Base-by-base conservation (phyloP, 2,329 filamentous ascomycete species). In the Sclerotinia sclerotiorum region DNA sequence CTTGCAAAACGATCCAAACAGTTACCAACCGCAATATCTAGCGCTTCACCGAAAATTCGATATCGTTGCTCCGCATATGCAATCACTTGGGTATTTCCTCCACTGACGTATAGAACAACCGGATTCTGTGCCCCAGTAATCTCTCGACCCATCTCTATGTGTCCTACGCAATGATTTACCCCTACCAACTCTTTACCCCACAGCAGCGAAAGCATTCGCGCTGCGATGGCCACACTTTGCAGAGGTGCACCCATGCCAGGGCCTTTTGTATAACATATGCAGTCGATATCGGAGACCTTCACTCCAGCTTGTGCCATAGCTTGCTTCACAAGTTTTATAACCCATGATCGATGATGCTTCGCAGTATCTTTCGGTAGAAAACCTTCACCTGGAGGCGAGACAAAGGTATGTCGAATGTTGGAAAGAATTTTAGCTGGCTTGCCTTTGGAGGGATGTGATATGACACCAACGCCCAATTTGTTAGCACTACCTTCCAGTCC, bases 341-440 rank as follows among this genome's bases (percentile, higher is more conserved):
- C 92, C 88, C 91, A 92, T 77, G 87, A 79, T 72, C 95, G 90
- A 84, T 99, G 95, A 81, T 99, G 95, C 65, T 87, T 87, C 21
- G 95, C 95, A 0, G 94, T 97, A 81, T 99, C 95, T 79, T 98
- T 97, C 70, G 95, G 95, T 5, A 98, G 86, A 81, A 99, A 98
- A 5, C 95, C 95, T 70, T 94, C 91, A 55, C 95, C 95, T 0
- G 95, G 93, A 5, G 95, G 94, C 56, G 94, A 92, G 75, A 90
- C 85, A 82, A 94, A 99, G 27, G 95, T 99, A 82, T 98, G 91
- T 67, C 95, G 91, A 73, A 99, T 85, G 82, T 99, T 99, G 78
- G 94, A 89, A 73, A 99, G 92, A 78, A 99, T 89, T 73, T 84
- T 82, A 27, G 90, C 85, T 39, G 81, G 79, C 66, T 76, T 73